Evolutionary conservation across 2,329 filamentous ascomycete genomes (phyloP).

Genomic region (Fusarium dimerum): DNA sequence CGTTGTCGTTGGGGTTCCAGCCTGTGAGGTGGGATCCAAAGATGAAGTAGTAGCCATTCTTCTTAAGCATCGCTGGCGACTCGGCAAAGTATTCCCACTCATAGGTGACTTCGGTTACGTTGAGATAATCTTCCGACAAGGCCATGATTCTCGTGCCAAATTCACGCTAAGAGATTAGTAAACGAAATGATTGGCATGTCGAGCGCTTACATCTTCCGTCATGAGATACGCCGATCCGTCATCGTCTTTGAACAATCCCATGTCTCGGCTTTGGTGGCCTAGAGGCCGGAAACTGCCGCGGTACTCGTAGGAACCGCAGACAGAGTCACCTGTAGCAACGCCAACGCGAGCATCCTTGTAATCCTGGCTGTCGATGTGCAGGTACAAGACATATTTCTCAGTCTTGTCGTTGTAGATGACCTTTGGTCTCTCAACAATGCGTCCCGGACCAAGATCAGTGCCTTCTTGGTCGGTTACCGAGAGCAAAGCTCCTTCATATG

Average conservation of each 20-base stretch:
- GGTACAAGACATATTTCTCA: conserved; percentile 65
- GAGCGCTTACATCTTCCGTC: conserved; percentile 57
- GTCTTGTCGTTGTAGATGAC: conserved; percentile 68
- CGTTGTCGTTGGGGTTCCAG: conserved; percentile 66
- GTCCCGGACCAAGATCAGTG: conserved; percentile 60
- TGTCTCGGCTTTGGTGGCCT: conserved; percentile 50
- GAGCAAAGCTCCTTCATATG: conserved; percentile 59
- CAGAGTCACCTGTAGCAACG: conserved; percentile 58
- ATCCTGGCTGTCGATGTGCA: conserved; percentile 64
- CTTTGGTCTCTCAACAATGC: conserved; percentile 68
- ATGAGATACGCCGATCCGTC: conserved; percentile 62
- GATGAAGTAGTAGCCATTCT: conserved; percentile 62
- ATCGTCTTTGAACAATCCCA: conserved; percentile 62
- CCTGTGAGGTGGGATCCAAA: conserved; percentile 61
- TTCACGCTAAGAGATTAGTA: conserved; percentile 41
- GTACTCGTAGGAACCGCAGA: conserved; percentile 60
- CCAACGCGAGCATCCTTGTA: conserved; percentile 67
- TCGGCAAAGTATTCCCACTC: conserved; percentile 59
- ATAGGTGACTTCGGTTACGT: conserved; percentile 49
- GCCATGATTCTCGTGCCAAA: conserved; percentile 60
- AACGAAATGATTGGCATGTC: rapidly evolving
- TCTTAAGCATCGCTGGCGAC: conserved; percentile 63
- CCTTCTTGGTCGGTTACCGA: conserved; percentile 41
- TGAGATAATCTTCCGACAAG: conserved; percentile 58
- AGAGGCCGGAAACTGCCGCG: conserved; percentile 38